Conservation (phyloP, 805 yeast genomes). For the Candida ponderosae region DNA sequence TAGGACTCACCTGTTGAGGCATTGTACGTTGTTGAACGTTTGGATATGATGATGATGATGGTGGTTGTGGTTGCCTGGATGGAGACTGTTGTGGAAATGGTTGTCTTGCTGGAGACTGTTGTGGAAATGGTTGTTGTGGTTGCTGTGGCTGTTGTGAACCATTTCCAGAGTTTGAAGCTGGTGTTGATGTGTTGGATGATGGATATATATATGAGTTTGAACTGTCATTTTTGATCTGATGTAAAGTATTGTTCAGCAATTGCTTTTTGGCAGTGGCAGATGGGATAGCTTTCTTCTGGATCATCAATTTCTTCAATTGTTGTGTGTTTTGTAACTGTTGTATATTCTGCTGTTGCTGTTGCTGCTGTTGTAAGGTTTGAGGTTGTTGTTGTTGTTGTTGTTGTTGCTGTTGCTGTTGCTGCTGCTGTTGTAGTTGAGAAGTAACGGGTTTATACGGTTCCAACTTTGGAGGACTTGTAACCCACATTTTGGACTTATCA, state of each 20-base stretch:
- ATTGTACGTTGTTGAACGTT: no score
- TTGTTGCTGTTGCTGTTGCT: slow-evolving; percentile 4
- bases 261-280: slow-evolving; percentile 16
- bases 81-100: not conserved
- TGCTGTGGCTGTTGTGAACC: not conserved
- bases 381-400: no score
- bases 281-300: slow-evolving; percentile 11
- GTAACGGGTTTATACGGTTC: slow-evolving; percentile 50
- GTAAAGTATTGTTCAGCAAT: slow-evolving; percentile 14
- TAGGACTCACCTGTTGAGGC: not conserved
- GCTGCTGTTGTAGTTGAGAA: slow-evolving; percentile 16
- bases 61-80: not conserved
- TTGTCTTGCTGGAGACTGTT: not conserved
- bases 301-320: slow-evolving; percentile 10
- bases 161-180: not conserved
- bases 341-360: slow-evolving; percentile 5
- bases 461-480: slow-evolving; percentile 53
- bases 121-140: slow-evolving; percentile 3
- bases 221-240: slow-evolving; percentile 16
- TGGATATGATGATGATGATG: not conserved
- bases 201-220: not conserved
- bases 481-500: slow-evolving; percentile 64
- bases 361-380: not conserved
- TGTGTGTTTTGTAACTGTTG: slow-evolving; percentile 5
- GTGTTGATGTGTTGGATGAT: not conserved